Conservation (phyloP, 2,329 filamentous ascomycete species). For the Epichloe gansuensis region DNA sequence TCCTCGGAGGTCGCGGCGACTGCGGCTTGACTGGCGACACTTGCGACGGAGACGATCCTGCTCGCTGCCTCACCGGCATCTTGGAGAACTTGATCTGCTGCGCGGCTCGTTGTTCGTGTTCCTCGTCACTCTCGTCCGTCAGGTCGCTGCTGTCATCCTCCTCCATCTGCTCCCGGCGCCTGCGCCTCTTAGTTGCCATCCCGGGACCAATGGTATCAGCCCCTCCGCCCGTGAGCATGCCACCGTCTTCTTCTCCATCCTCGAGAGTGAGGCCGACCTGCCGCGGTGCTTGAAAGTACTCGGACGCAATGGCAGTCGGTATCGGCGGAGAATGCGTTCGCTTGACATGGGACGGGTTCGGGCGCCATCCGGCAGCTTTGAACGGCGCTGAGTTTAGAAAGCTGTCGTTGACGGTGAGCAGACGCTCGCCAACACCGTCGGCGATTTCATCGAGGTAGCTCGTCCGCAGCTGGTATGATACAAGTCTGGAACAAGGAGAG, state of each 20-base stretch:
- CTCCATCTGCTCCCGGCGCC: conserved; percentile 60
- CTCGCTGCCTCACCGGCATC: conserved; percentile 76
- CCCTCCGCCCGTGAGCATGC: conserved; percentile 55
- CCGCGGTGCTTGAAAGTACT: conserved; percentile 67
- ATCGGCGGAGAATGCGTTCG: conserved; percentile 79
- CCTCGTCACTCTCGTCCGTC: conserved; percentile 74
- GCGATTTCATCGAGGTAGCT: conserved; percentile 69
- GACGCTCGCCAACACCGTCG: conserved; percentile 72
- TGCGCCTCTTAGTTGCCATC: conserved; percentile 52
- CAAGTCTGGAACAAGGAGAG: conserved; percentile 41
- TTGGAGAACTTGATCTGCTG: conserved; percentile 94
- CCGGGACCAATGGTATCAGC: conserved; percentile 57
- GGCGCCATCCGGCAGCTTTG: conserved; percentile 69
- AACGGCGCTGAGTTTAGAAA: conserved; percentile 72
- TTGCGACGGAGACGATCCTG: conserved; percentile 78
- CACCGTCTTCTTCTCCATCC: conserved; percentile 59
- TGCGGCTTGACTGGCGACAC: conserved; percentile 47
- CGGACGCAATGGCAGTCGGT: conserved; percentile 66
- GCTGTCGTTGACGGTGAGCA: conserved; percentile 68
- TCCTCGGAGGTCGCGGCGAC: conserved; percentile 37
- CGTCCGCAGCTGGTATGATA: conserved; percentile 69
- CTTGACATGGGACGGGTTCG: conserved; percentile 63
- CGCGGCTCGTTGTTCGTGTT: conserved; percentile 59
- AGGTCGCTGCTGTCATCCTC: conserved; percentile 79
- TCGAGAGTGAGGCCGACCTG: conserved; percentile 51